Percentiles rank a stretch among this genome's conserved stretches.
Conservation (phyloP, 73 alveolate species). For the Paramecium octaurelia region DNA sequence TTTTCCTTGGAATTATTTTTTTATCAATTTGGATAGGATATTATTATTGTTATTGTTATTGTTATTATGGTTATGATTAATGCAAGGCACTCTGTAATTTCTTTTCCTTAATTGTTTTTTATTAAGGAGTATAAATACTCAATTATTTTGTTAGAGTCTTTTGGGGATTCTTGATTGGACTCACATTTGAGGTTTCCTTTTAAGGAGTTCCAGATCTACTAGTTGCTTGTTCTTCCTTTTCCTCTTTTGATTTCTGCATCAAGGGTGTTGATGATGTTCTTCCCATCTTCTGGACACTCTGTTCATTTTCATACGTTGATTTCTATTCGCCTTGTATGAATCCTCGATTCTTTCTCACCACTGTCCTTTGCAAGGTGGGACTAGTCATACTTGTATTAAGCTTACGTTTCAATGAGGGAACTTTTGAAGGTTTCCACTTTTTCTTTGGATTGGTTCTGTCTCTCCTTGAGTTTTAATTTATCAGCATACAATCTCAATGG, state of each 20-base stretch:
- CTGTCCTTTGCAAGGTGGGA: neutral
- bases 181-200: neutral
- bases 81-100: neutral
- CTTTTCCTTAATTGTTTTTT: neutral
- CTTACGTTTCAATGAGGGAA: neutral
- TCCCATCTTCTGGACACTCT: neutral
- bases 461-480: neutral
- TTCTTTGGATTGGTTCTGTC: neutral
- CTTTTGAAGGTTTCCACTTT: neutral
- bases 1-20: neutral
- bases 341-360: neutral
- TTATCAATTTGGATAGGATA: neutral
- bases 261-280: conserved; percentile 30
- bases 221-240: neutral
- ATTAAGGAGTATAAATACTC: neutral
- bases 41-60: neutral
- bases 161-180: conserved; percentile 12
- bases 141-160: neutral
- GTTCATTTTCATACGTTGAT: neutral
- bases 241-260: conserved; percentile 20
- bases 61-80: neutral
- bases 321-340: neutral
- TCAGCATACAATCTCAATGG: conserved; percentile 12
- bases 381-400: neutral
- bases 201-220: conserved; percentile 20